These are phyloP conservation scores for Akanthomyces muscarius DNA, from an alignment of 2,329 filamentous ascomycete species.

Conservation along the genomic window DNA sequence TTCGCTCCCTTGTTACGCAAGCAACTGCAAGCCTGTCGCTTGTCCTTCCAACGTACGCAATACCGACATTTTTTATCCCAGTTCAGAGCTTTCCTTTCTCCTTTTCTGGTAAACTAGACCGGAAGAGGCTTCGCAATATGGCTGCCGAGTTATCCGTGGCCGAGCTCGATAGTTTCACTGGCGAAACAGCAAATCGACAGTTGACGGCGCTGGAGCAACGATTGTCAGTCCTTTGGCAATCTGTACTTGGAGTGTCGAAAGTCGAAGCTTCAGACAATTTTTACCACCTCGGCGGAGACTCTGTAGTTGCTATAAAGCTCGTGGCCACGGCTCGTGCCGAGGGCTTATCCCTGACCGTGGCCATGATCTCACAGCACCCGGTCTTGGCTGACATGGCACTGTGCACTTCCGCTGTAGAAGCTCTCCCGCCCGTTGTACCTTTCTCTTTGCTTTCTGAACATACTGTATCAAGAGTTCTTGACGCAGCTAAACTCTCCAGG, in stretches of 20 bases:
- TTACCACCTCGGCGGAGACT: conserved; percentile 1
- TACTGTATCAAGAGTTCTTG: background rate
- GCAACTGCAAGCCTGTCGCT: no score
- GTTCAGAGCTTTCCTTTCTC: no score
- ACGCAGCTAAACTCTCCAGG: background rate
- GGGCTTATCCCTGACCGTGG: background rate
- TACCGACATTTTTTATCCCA: no score
- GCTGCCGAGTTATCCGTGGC: no score
- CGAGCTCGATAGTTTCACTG: no score
- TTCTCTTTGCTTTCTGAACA: background rate
- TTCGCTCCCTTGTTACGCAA: no score
- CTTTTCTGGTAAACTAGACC: no score
- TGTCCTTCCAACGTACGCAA: no score
- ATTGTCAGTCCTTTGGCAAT: background rate
- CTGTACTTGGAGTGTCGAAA: background rate
- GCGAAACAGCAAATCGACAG: background rate
- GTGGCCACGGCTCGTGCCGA: background rate
- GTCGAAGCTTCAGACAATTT: background rate
- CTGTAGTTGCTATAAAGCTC: background rate
- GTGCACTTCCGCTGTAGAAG: background rate
- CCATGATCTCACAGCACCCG: background rate
- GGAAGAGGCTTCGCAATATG: no score
- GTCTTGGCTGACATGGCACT: background rate
- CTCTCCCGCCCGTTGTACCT: background rate
- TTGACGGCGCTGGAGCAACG: background rate